Conservation (phyloP, 2,329 filamentous ascomycete species). For the Hirsutella thompsonii region DNA sequence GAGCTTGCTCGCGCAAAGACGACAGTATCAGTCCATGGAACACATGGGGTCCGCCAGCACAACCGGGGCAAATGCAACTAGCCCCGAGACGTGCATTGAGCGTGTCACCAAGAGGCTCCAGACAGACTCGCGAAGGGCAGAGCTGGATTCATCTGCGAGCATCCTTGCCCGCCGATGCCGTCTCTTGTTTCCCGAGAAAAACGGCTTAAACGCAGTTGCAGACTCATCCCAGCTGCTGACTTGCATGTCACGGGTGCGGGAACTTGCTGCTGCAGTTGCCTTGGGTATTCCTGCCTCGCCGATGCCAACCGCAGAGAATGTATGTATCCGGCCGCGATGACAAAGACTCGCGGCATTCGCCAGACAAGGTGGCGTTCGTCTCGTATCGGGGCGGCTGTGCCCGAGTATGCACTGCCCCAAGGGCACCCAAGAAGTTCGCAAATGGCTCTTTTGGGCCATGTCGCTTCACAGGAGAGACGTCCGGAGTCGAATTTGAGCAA, state of each 20-base stretch:
- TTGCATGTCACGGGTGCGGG: neutral
- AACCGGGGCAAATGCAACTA: conserved; percentile 1
- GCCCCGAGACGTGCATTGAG: neutral
- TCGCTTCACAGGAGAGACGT: neutral
- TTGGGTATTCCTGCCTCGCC: neutral
- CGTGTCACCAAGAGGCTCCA: conserved; percentile 1
- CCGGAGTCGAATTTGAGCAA: conserved; percentile 1
- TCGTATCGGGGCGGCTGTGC: neutral
- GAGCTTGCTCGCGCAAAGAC: too few species aligned
- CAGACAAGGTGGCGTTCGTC: neutral
- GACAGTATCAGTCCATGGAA: too few species aligned
- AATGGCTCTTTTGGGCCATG: neutral
- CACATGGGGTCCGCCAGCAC: too few species aligned
- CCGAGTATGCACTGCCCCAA: neutral
- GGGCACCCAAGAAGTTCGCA: neutral
- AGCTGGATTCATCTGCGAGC: conserved; percentile 4
- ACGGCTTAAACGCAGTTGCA: conserved; percentile 1
- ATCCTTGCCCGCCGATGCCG: conserved; percentile 5
- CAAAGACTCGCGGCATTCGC: conserved; percentile 5
- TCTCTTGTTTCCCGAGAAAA: conserved; percentile 1
- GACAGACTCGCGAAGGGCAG: neutral
- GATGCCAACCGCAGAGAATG: neutral
- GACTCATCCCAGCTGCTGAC: conserved; percentile 2
- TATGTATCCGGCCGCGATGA: conserved; percentile 3
- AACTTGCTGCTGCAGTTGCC: neutral